These are phyloP conservation scores for Aureobasidium sp. DNA, from an alignment of 2,329 filamentous ascomycete species.

Conservation along the genomic window DNA sequence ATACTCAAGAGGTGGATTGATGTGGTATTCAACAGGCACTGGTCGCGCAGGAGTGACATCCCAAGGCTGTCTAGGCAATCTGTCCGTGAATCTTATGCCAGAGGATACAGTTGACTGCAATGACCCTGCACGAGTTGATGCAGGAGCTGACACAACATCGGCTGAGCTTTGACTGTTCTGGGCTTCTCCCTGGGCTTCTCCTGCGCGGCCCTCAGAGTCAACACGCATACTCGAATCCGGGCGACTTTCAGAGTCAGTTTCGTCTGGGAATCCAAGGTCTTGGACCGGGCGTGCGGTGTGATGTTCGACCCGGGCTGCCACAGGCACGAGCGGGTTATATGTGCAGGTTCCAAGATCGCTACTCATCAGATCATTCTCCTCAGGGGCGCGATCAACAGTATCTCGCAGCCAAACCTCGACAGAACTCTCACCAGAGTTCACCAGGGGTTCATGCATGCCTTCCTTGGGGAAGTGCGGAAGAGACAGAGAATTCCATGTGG, in stretches of 20 bases:
- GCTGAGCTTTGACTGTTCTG: not conserved
- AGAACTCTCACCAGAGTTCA: not conserved
- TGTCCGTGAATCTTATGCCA: not conserved
- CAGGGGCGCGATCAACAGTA: not conserved
- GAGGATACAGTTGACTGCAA: not conserved
- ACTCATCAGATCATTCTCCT: not conserved
- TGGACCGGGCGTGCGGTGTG: not conserved
- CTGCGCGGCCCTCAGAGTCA: not conserved
- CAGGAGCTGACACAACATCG: not conserved
- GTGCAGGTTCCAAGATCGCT: not conserved
- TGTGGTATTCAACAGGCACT: not conserved
- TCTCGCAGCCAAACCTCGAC: not conserved
- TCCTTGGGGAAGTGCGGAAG: slow-evolving; percentile 3
- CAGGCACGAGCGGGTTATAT: not conserved
- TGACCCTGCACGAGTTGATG: not conserved
- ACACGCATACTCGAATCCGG: not conserved
- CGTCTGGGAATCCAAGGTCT: slow-evolving; percentile 2
- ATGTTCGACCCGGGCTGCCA: not conserved
- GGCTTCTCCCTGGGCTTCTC: not conserved
- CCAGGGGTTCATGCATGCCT: not conserved
- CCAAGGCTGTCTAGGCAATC: not conserved
- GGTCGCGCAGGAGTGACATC: not conserved
- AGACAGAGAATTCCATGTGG: not conserved
- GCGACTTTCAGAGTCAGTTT: not conserved
- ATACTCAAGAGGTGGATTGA: not conserved